Evolutionary conservation across 306 rosid species (phyloP).

Genomic region (Quercus suber): DNA sequence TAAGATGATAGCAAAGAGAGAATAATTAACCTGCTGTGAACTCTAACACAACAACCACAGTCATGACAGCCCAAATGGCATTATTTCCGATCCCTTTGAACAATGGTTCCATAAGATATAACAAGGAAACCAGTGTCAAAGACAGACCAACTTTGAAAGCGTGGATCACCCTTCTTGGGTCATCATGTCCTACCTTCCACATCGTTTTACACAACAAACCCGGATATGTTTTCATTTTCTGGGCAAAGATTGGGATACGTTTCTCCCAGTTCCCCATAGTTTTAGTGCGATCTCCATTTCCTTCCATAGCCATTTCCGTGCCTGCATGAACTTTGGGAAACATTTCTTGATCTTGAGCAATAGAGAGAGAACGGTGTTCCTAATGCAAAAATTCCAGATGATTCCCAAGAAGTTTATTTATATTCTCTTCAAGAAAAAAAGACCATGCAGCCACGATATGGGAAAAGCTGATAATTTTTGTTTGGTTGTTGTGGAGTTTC

Average conservation of each 20-base stretch:
- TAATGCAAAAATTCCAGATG: slow-evolving; percentile 4
- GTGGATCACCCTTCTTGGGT: slow-evolving; percentile 79
- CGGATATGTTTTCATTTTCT: slow-evolving; percentile 43
- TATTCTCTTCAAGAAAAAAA: not conserved
- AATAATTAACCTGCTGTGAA: slow-evolving; percentile 72
- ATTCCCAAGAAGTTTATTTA: not conserved
- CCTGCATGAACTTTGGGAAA: slow-evolving; percentile 57
- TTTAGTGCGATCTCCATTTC: slow-evolving; percentile 26
- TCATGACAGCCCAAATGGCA: slow-evolving; percentile 97
- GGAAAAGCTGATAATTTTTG: slow-evolving; percentile 21
- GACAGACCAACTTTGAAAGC: slow-evolving; percentile 86
- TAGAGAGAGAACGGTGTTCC: slow-evolving; percentile 4
- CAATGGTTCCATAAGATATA: slow-evolving; percentile 73
- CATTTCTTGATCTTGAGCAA: slow-evolving; percentile 28
- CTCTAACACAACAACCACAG: slow-evolving; percentile 92
- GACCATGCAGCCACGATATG: not conserved
- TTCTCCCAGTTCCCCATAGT: slow-evolving; percentile 32
- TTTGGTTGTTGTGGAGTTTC: slow-evolving; percentile 22
- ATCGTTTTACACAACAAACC: slow-evolving; percentile 40
- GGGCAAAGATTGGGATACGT: slow-evolving; percentile 28
- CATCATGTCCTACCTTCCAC: slow-evolving; percentile 80
- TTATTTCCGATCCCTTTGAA: slow-evolving; percentile 58
- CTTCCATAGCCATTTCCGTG: slow-evolving; percentile 43
- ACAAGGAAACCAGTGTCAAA: slow-evolving; percentile 65
- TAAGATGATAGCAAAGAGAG: not conserved